These are phyloP conservation scores for Plasmodium fragile DNA, from an alignment of 169 alveolate species.

Conservation along the genomic window DNA sequence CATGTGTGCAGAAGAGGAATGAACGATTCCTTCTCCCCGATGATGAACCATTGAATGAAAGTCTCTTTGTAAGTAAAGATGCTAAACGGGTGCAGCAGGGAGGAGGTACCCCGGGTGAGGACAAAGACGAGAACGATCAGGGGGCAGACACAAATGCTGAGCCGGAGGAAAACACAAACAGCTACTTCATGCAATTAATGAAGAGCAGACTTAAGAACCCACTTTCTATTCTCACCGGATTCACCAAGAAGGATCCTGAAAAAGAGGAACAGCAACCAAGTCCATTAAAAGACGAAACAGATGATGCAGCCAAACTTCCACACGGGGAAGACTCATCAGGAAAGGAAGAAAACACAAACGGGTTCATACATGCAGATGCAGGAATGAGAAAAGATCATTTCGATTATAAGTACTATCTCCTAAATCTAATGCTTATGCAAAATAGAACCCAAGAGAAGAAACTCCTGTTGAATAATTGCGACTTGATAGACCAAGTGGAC, in stretches of 20 bases:
- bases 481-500: neutral
- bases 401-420: conserved; percentile 28
- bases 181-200: conserved; percentile 9
- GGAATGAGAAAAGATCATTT: neutral
- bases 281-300: neutral
- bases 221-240: neutral
- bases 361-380: neutral
- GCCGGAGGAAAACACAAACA: conserved; percentile 10
- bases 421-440: neutral
- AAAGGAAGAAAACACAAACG: neutral
- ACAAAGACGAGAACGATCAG: neutral
- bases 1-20: neutral
- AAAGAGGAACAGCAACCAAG: neutral
- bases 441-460: neutral
- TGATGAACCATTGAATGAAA: neutral
- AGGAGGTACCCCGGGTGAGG: neutral
- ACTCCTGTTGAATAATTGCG: neutral
- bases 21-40: neutral
- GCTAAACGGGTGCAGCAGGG: neutral
- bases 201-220: conserved; percentile 39
- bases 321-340: neutral
- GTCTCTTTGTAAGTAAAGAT: neutral
- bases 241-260: neutral
- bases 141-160: neutral
- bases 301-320: neutral